Conservation (phyloP, 2,329 filamentous ascomycete genomes). For the Pseudocercospora crystallina region DNA sequence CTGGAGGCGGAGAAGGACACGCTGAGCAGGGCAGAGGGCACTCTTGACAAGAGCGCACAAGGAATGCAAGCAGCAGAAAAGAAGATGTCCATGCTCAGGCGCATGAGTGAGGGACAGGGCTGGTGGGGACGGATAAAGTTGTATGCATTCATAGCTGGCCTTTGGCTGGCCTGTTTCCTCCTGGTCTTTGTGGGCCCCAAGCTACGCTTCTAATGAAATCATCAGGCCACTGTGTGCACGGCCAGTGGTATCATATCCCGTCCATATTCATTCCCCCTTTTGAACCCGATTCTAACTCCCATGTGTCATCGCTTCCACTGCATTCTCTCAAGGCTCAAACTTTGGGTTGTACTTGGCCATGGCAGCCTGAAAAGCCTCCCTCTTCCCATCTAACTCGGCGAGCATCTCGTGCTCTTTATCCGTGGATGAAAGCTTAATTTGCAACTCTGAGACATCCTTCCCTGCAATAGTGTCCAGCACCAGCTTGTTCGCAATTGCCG, state of each 20-base stretch:
- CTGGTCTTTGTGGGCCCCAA: constrained; percentile 87
- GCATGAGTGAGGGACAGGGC: constrained; percentile 83
- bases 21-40: constrained; percentile 67
- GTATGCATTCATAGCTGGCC: constrained; percentile 77
- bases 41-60: constrained; percentile 72
- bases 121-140: constrained; percentile 78
- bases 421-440: constrained; percentile 51
- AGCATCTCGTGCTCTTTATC: constrained; percentile 71
- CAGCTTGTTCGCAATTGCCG: constrained; percentile 78
- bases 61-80: constrained; percentile 75
- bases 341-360: constrained; percentile 84
- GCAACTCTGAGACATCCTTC: constrained; percentile 64
- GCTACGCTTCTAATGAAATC: constrained; percentile 67
- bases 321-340: constrained; percentile 57
- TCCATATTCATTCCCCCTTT: background rate
- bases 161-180: constrained; percentile 76
- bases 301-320: background rate
- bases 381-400: constrained; percentile 78
- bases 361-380: constrained; percentile 79
- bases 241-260: background rate
- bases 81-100: constrained; percentile 72
- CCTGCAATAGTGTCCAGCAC: constrained; percentile 77
- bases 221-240: background rate
- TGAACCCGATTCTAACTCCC: background rate
- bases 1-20: constrained; percentile 75